These are phyloP conservation scores for Neofusicoccum kwambonambiense DNA, from an alignment of 2,329 filamentous ascomycete species.

Conservation along the genomic window DNA sequence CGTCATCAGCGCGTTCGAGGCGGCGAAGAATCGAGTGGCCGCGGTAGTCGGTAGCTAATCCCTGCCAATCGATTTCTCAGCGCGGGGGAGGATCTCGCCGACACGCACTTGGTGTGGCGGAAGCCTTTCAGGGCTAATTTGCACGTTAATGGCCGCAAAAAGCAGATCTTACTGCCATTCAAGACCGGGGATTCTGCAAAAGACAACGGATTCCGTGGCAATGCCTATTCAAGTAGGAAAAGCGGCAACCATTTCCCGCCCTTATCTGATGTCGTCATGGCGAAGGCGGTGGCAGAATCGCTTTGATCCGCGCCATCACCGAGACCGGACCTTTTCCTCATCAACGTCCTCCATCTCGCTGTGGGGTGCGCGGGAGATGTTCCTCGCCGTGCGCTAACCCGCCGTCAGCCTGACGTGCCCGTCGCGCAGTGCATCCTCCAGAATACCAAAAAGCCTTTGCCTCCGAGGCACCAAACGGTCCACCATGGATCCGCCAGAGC, in stretches of 20 bases:
- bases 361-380: not conserved
- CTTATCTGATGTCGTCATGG: not conserved
- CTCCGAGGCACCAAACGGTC: not conserved
- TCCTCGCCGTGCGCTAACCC: not conserved
- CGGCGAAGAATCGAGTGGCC: not conserved
- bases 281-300: not conserved
- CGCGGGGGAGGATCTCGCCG: not conserved
- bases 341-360: not conserved
- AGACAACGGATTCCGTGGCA: too few species aligned
- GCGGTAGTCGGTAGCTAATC: not conserved
- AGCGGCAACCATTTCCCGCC: not conserved
- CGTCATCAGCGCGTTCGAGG: constrained; percentile 13
- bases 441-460: not conserved
- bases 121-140: not conserved
- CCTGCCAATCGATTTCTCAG: not conserved
- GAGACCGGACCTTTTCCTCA: constrained; percentile 9
- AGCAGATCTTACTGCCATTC: too few species aligned
- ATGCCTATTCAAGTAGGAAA: too few species aligned
- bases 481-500: constrained; percentile 22
- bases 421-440: not conserved
- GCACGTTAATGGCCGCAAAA: not conserved
- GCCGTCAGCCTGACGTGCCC: not conserved
- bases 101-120: not conserved
- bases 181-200: too few species aligned
- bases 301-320: constrained; percentile 14